Percentiles rank a stretch among this genome's conserved stretches.
These are phyloP conservation scores for Salisapilia sapeloensis DNA, from an alignment of 352 stramenopile genomes.

Conservation along the genomic window DNA sequence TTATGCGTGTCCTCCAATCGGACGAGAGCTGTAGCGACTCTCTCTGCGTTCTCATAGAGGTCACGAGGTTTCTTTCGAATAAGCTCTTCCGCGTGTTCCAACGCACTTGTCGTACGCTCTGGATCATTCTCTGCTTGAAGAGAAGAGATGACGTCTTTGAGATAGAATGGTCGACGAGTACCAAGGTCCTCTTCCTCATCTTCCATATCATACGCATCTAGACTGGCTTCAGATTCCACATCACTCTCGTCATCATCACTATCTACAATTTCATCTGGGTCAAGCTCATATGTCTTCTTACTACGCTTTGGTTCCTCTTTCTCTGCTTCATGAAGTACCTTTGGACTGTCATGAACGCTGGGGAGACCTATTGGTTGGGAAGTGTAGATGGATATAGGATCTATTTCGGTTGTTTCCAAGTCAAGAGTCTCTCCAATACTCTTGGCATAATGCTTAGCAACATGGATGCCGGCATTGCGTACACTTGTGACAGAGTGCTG, in stretches of 20 bases:
- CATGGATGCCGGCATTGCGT: too few relatives aligned
- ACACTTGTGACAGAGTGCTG: too few relatives aligned
- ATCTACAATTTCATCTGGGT: constrained; percentile 40
- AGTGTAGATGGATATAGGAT: too few relatives aligned
- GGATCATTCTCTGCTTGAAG: constrained; percentile 39
- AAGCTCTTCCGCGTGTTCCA: constrained; percentile 33
- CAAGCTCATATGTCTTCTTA: constrained; percentile 13
- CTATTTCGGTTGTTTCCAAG: too few relatives aligned
- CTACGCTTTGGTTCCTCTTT: too few relatives aligned
- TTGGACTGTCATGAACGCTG: too few relatives aligned
- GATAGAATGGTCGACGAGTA: constrained; percentile 36
- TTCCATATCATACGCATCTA: constrained; percentile 43
- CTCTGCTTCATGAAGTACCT: too few relatives aligned
- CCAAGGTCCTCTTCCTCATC: constrained; percentile 55
- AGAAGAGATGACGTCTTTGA: constrained; percentile 40
- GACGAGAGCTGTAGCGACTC: constrained; percentile 32
- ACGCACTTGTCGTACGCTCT: constrained; percentile 27
- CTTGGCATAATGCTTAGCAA: too few relatives aligned
- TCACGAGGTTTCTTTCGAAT: constrained; percentile 36
- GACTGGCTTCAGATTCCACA: constrained; percentile 34
- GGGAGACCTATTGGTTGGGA: constrained; percentile 1
- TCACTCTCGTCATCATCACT: constrained; percentile 19
- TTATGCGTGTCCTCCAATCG: constrained; percentile 59
- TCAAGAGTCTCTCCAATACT: too few relatives aligned
- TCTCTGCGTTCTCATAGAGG: constrained; percentile 33